phyloP scores from a whole-genome alignment of 2,329 filamentous ascomycete genomes.

The Sclerotinia minor region DNA sequence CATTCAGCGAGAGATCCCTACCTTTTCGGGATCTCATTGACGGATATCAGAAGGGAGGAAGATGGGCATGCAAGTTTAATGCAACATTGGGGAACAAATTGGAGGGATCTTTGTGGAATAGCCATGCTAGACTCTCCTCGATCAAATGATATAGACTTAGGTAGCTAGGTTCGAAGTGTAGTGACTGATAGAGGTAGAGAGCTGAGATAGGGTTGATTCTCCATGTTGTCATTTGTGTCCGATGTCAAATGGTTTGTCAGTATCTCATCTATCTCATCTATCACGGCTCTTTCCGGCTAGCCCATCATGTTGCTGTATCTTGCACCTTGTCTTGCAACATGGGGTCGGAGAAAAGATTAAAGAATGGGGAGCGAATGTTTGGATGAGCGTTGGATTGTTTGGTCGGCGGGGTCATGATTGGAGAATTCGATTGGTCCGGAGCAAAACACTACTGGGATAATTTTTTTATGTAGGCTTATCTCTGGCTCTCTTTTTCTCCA shows the following conservation, averaged over 20 bases:
- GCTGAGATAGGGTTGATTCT: background rate
- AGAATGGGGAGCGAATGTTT: slow-evolving; percentile 5
- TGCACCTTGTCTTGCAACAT: background rate
- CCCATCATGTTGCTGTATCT: slow-evolving; percentile 16
- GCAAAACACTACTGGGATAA: slow-evolving; percentile 17
- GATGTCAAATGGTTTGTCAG: slow-evolving; percentile 3
- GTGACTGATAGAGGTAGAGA: background rate
- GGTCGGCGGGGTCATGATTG: slow-evolving; percentile 9
- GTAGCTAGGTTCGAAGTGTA: background rate
- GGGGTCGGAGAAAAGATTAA: slow-evolving; percentile 17
- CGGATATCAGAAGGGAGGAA: slow-evolving; percentile 20
- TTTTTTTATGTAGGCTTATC: slow-evolving; percentile 25
- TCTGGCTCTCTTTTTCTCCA: slow-evolving; percentile 10
- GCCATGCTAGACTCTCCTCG: background rate
- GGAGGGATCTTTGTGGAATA: background rate
- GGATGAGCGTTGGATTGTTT: background rate
- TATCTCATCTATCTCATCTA: slow-evolving; percentile 13
- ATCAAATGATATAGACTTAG: background rate
- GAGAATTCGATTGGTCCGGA: slow-evolving; percentile 11
- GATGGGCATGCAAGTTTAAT: slow-evolving; percentile 18
- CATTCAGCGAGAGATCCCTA: slow-evolving; percentile 8
- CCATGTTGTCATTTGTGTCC: slow-evolving; percentile 21
- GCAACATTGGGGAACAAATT: slow-evolving; percentile 11
- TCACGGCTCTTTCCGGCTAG: background rate
- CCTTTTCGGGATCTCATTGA: slow-evolving; percentile 23